A percentile compares a stretch with the other conserved stretches of the same genome.
Evolutionary conservation across 2,329 filamentous ascomycete species (phyloP).

Genomic region (Clonostachys solani): DNA sequence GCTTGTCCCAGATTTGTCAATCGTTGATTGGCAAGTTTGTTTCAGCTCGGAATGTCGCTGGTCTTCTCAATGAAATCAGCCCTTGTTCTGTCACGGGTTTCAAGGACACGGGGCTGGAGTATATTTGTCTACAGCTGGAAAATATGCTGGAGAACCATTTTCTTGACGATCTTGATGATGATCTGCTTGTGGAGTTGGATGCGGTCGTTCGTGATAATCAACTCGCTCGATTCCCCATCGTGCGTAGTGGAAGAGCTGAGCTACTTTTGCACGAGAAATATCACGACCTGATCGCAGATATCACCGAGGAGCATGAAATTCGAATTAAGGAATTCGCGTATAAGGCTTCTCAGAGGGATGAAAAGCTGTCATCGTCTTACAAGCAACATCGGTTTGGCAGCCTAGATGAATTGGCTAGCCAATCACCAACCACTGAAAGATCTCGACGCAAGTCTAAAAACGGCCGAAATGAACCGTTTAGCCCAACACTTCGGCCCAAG

Average conservation of each 20-base stretch:
- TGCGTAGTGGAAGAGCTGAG: constrained; percentile 71
- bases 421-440: constrained; percentile 36
- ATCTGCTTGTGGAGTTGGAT: constrained; percentile 79
- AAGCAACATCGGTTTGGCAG: constrained; percentile 53
- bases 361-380: constrained; percentile 56
- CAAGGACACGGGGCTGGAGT: constrained; percentile 84
- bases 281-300: constrained; percentile 57
- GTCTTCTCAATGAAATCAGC: constrained; percentile 79
- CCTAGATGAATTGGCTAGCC: constrained; percentile 54
- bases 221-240: constrained; percentile 69
- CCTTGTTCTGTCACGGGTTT: constrained; percentile 81
- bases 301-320: constrained; percentile 64
- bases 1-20: constrained; percentile 87
- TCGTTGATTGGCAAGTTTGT: constrained; percentile 77
- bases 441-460: constrained; percentile 39
- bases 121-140: constrained; percentile 88
- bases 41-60: constrained; percentile 80
- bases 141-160: constrained; percentile 87
- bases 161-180: constrained; percentile 79
- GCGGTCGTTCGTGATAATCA: constrained; percentile 79
- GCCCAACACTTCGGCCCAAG: constrained; percentile 65
- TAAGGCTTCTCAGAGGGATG: constrained; percentile 56
- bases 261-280: constrained; percentile 59
- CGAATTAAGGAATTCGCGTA: constrained; percentile 76
- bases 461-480: constrained; percentile 51